A percentile compares a stretch with the other conserved stretches of the same genome.
Evolutionary conservation across 2,329 filamentous ascomycete species (phyloP).

Genomic region (Penicillium sp.): DNA sequence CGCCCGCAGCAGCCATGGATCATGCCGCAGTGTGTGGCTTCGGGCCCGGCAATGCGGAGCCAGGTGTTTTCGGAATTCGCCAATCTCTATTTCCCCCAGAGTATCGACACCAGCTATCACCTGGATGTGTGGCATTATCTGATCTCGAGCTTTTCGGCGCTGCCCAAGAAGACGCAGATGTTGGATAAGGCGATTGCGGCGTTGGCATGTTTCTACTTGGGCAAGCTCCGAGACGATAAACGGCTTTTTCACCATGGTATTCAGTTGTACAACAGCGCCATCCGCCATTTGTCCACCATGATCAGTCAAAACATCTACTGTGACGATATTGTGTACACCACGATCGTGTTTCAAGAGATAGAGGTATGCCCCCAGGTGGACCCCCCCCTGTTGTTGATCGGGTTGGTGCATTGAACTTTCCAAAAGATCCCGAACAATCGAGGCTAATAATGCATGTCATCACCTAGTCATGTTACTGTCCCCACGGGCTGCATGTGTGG

Average conservation of each 20-base stretch:
- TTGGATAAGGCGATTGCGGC: conserved; percentile 8
- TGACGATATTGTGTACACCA: conserved; percentile 14
- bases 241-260: conserved; percentile 5
- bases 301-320: conserved; percentile 4
- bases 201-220: conserved; percentile 8
- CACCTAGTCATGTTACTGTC: conserved; percentile 9
- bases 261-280: conserved; percentile 12
- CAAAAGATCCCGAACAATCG: neutral
- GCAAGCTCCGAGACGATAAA: conserved; percentile 6
- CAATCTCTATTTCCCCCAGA: conserved; percentile 6
- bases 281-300: conserved; percentile 7
- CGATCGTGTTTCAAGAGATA: conserved; percentile 13
- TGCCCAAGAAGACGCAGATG: conserved; percentile 13
- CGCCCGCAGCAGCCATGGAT: neutral
- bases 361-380: conserved; percentile 2
- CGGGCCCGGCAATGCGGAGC: conserved; percentile 2
- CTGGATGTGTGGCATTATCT: conserved; percentile 12
- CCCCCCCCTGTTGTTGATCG: neutral
- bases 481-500: conserved; percentile 9
- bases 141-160: conserved; percentile 1
- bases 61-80: conserved; percentile 10
- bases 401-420: neutral
- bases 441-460: neutral
- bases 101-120: neutral
- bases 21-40: neutral